Percentiles rank a stretch among this genome's conserved stretches.
phyloP scores from a whole-genome alignment of 805 yeast genomes.

The Ogataea nakhonphanomensis region DNA sequence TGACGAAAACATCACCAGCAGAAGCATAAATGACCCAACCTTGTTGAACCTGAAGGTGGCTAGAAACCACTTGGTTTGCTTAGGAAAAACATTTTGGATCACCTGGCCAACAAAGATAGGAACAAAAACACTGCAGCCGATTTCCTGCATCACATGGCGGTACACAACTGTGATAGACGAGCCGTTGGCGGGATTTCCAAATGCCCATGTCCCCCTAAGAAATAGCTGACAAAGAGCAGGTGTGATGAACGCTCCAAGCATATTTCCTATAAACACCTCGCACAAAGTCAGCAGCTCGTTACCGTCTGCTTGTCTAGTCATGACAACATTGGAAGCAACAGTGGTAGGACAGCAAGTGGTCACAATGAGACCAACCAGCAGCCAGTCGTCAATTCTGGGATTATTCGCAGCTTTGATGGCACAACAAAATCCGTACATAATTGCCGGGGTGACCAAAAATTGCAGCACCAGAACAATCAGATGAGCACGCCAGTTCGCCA shows the following conservation, averaged over 20 bases:
- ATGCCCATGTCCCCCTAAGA: conserved; percentile 55
- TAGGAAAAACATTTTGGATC: conserved; percentile 65
- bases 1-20: conserved; percentile 56
- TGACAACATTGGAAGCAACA: conserved; percentile 86
- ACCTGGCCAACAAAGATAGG: conserved; percentile 90
- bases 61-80: conserved; percentile 57
- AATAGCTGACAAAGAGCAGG: conserved; percentile 82
- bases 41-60: conserved; percentile 60
- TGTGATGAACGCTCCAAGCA: conserved; percentile 81
- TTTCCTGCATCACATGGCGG: conserved; percentile 77
- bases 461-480: conserved; percentile 61
- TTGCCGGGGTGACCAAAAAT: conserved; percentile 50
- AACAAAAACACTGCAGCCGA: conserved; percentile 74
- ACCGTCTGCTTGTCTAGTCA: conserved; percentile 85
- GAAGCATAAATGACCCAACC: conserved; percentile 75
- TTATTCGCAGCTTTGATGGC: conserved; percentile 62
- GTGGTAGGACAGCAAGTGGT: conserved; percentile 91
- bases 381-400: conserved; percentile 64
- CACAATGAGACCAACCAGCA: conserved; percentile 75
- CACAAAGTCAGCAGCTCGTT: conserved; percentile 70
- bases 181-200: conserved; percentile 75
- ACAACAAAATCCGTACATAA: conserved; percentile 65
- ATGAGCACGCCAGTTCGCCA: conserved; percentile 82
- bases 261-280: conserved; percentile 82
- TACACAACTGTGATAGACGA: conserved; percentile 56